Evolutionary conservation across 306 rosid genomes (phyloP).

Genomic region (Myrica gale): DNA sequence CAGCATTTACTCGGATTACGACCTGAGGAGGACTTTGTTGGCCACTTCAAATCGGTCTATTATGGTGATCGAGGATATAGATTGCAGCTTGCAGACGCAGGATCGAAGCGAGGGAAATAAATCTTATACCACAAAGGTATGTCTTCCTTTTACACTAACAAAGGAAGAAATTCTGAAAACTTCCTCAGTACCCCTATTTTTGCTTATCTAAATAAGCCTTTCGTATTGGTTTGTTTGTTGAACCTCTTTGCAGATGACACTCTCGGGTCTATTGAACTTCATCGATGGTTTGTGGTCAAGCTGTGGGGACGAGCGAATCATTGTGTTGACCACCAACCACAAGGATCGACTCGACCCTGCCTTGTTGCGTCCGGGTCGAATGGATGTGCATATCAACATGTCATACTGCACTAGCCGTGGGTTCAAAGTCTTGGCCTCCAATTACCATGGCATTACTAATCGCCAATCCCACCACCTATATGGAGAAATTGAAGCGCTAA

Average conservation of each 20-base stretch:
- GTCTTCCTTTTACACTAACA: no score
- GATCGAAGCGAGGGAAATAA: not conserved
- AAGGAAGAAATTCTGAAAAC: no score
- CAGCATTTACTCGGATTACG: constrained; percentile 19
- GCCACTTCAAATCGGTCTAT: constrained; percentile 38
- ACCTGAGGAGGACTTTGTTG: constrained; percentile 28
- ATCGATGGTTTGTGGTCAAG: constrained; percentile 70
- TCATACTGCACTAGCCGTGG: constrained; percentile 45
- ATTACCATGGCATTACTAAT: constrained; percentile 32
- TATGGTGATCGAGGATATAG: constrained; percentile 46
- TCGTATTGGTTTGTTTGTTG: no score
- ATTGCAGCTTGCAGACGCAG: constrained; percentile 26
- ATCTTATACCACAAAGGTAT: no score
- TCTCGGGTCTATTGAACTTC: constrained; percentile 47
- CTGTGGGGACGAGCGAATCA: constrained; percentile 58
- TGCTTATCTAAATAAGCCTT: no score
- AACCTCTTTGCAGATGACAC: constrained; percentile 20
- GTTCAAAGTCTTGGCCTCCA: constrained; percentile 36
- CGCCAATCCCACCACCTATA: not conserved
- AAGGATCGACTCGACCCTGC: constrained; percentile 51
- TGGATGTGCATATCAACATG: constrained; percentile 65
- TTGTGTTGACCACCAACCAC: constrained; percentile 64
- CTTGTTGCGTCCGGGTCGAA: constrained; percentile 54
- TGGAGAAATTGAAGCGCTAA: constrained; percentile 20
- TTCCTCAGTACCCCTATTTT: no score